A percentile compares a stretch with the other conserved stretches of the same genome.
Conservation (phyloP, 495 filamentous ascomycete genomes). For the Annulohypoxylon maeteangense region DNA sequence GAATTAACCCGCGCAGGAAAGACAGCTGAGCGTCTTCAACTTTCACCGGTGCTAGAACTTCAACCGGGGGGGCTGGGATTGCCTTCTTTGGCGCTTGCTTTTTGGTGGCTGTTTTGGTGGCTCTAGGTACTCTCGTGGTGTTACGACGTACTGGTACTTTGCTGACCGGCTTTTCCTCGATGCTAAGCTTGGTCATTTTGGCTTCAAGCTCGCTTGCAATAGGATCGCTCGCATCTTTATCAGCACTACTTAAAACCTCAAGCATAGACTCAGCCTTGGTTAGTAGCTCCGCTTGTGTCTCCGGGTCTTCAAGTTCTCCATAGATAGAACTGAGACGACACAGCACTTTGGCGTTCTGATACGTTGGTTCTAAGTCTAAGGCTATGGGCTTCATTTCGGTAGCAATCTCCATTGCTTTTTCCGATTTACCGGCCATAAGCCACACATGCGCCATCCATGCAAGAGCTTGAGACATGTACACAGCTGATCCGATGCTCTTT, state of each 20-base stretch:
- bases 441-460: constrained; percentile 72
- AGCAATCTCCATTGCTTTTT: constrained; percentile 71
- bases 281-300: constrained; percentile 52
- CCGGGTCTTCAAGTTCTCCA: constrained; percentile 51
- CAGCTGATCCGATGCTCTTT: constrained; percentile 69
- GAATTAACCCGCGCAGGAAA: constrained; percentile 68
- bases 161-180: constrained; percentile 51
- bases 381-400: constrained; percentile 58
- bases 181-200: constrained; percentile 57
- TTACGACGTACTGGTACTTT: constrained; percentile 34
- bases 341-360: constrained; percentile 55
- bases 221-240: constrained; percentile 17
- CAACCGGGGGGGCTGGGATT: constrained; percentile 41
- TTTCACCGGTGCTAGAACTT: constrained; percentile 41
- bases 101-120: constrained; percentile 39
- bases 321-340: constrained; percentile 59
- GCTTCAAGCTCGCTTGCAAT: constrained; percentile 53
- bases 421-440: constrained; percentile 68
- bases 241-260: constrained; percentile 36
- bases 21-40: constrained; percentile 65
- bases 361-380: constrained; percentile 56
- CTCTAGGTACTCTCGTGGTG: constrained; percentile 32
- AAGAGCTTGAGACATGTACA: constrained; percentile 63
- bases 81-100: constrained; percentile 41
- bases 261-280: constrained; percentile 53